These are phyloP conservation scores for Sugiyamaella qingdaonensis DNA, from an alignment of 805 yeast genomes.

Conservation along the genomic window DNA sequence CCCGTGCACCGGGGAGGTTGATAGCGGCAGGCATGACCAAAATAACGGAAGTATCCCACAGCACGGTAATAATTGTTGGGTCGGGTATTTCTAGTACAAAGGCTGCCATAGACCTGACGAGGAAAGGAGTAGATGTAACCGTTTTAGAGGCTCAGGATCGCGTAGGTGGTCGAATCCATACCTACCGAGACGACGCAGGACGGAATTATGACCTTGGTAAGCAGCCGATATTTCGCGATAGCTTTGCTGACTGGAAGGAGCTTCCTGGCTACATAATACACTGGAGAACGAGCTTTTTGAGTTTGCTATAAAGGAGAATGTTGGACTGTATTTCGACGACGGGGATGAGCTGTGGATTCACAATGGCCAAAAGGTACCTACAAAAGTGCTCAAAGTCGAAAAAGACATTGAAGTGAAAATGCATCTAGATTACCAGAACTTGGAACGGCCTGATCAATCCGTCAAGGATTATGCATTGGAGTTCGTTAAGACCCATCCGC, in stretches of 20 bases:
- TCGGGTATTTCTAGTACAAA: slow-evolving; percentile 78
- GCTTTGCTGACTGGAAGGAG: slow-evolving; percentile 51
- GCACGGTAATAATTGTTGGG: slow-evolving; percentile 52
- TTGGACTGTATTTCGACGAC: slow-evolving; percentile 46
- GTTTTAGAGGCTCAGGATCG: slow-evolving; percentile 65
- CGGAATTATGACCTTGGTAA: slow-evolving; percentile 37
- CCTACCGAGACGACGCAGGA: slow-evolving; percentile 55
- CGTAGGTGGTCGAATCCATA: slow-evolving; percentile 62
- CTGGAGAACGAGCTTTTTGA: slow-evolving; percentile 61
- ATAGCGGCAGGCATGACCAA: not conserved
- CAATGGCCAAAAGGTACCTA: slow-evolving; percentile 18
- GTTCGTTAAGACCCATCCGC: slow-evolving; percentile 38
- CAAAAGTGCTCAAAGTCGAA: slow-evolving; percentile 33
- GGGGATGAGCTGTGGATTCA: slow-evolving; percentile 31
- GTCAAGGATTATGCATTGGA: slow-evolving; percentile 46
- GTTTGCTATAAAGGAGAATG: slow-evolving; percentile 36
- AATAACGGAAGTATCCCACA: not conserved
- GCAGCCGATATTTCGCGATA: not conserved
- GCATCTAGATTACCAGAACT: slow-evolving; percentile 52
- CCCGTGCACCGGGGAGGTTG: not conserved
- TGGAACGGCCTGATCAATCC: slow-evolving; percentile 46
- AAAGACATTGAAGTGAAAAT: slow-evolving; percentile 58
- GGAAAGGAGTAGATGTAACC: slow-evolving; percentile 45
- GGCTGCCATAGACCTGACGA: slow-evolving; percentile 55
- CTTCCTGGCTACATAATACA: slow-evolving; percentile 88